phyloP scores from a whole-genome alignment of 768 basidiomycete genomes.

The Leucosporidium yakuticum region DNA sequence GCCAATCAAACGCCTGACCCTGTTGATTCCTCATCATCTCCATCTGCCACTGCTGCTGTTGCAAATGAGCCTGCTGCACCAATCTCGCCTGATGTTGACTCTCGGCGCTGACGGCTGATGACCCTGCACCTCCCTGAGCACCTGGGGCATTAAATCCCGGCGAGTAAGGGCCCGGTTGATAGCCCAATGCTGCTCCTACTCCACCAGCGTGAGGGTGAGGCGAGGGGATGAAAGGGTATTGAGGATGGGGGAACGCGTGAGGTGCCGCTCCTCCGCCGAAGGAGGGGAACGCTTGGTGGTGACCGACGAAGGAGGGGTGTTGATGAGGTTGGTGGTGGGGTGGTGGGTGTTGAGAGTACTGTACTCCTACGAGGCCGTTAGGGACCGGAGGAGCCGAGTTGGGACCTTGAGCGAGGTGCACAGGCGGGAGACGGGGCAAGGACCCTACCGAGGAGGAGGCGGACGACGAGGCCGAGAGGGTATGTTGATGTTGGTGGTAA shows the following conservation, averaged over 20 bases:
- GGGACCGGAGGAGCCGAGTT: background rate
- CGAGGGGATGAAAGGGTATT: conserved; percentile 30
- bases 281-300: conserved; percentile 1
- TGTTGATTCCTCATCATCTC: conserved; percentile 9
- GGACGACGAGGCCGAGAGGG: background rate
- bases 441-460: background rate
- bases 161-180: conserved; percentile 1
- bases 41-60: conserved; percentile 12
- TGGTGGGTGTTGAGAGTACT: background rate
- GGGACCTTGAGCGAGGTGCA: background rate
- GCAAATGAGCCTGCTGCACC: conserved; percentile 5
- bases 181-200: background rate
- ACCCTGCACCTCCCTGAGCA: background rate
- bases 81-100: conserved; percentile 5
- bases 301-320: conserved; percentile 16
- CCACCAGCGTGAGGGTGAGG: conserved; percentile 20
- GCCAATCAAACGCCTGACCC: conserved; percentile 4
- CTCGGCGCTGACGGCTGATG: background rate
- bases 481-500: background rate
- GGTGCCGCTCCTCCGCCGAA: conserved; percentile 3
- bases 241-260: conserved; percentile 16
- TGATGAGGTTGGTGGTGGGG: background rate
- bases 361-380: background rate
- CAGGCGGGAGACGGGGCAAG: background rate
- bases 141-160: background rate